Evolutionary conservation across 306 rosid genomes (phyloP).

Genomic region (Clitoria ternatea): DNA sequence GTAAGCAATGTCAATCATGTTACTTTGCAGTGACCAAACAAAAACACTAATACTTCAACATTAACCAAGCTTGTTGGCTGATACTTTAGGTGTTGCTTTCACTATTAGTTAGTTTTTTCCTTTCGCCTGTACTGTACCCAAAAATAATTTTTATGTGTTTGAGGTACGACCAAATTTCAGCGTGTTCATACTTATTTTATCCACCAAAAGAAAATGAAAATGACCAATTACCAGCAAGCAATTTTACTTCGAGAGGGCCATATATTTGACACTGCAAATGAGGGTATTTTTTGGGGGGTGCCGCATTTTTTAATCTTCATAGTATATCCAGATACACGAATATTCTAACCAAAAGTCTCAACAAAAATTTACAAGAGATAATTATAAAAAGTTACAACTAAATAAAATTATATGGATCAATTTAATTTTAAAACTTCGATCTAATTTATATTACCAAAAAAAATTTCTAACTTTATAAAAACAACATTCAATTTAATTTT

Average conservation of each 20-base stretch:
- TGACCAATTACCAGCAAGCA: background rate
- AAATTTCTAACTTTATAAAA: too few relatives aligned
- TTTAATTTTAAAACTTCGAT: too few relatives aligned
- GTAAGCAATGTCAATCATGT: background rate
- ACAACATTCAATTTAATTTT: too few relatives aligned
- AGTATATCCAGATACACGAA: background rate
- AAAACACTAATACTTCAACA: background rate
- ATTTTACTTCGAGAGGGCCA: background rate
- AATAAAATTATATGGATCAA: too few relatives aligned
- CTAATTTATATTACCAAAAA: too few relatives aligned
- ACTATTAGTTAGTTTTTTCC: background rate
- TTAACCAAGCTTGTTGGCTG: background rate
- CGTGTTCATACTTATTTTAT: background rate
- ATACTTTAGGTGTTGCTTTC: background rate
- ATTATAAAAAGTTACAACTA: background rate
- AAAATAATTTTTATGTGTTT: background rate
- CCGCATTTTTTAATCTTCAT: too few relatives aligned
- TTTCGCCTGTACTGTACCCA: background rate
- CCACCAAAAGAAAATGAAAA: background rate
- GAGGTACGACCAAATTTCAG: background rate
- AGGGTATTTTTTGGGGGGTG: background rate
- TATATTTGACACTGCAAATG: background rate
- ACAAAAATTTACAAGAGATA: background rate
- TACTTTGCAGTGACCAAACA: background rate
- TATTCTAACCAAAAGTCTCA: background rate